Evolutionary conservation across 805 yeast species (phyloP).

Genomic region (Saccharomycopsis sp.): DNA sequence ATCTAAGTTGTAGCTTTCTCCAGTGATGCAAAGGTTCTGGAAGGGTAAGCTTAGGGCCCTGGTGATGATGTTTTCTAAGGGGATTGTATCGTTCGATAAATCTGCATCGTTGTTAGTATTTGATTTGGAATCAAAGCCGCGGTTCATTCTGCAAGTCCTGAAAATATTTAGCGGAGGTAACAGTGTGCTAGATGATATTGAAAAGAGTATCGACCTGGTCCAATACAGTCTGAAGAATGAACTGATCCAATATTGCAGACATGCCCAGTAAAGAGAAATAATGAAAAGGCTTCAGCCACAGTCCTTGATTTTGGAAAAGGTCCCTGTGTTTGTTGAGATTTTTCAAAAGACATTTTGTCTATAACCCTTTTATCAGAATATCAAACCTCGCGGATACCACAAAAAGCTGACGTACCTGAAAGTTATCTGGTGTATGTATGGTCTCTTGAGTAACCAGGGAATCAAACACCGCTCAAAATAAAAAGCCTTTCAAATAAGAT

Average conservation of each 20-base stretch:
- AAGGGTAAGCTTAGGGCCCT: not conserved
- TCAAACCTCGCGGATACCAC: not conserved
- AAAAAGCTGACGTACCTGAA: not conserved
- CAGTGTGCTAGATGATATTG: too few relatives aligned
- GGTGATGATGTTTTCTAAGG: not conserved
- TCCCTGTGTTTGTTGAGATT: too few relatives aligned
- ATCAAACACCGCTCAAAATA: not conserved
- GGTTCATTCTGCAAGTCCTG: not conserved
- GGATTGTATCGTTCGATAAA: not conserved
- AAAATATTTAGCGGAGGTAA: too few relatives aligned
- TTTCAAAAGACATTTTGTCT: not conserved
- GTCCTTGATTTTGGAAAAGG: too few relatives aligned
- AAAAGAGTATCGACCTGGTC: too few relatives aligned
- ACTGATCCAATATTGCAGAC: not conserved
- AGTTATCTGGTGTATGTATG: not conserved
- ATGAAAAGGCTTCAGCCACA: too few relatives aligned
- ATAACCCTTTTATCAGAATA: not conserved
- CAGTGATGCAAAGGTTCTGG: not conserved
- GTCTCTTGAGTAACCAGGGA: not conserved
- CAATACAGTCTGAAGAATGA: too few relatives aligned
- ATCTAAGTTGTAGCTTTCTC: not conserved
- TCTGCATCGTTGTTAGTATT: not conserved
- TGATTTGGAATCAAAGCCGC: not conserved
- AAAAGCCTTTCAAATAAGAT: not conserved
- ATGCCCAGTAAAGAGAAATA: too few relatives aligned